Percentiles rank a stretch among this genome's conserved stretches.
phyloP scores from a whole-genome alignment of 495 filamentous ascomycete species.

The Lindgomyces ingoldianus region DNA sequence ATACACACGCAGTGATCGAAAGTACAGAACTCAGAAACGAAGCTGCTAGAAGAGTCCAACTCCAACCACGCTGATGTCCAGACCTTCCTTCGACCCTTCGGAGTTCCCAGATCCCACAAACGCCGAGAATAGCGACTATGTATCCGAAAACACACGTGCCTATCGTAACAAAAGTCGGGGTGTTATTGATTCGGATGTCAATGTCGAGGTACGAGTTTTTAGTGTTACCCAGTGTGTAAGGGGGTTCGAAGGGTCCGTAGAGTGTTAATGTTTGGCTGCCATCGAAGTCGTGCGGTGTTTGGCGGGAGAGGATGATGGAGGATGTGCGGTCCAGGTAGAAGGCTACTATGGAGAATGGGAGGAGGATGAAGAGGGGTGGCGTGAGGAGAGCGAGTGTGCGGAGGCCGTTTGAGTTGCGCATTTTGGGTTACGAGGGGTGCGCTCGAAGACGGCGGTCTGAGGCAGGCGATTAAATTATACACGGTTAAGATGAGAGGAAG shows the following conservation, averaged over 20 bases:
- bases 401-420: constrained; percentile 15
- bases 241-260: neutral
- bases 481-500: no score
- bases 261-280: neutral
- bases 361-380: constrained; percentile 17
- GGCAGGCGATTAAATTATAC: no score
- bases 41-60: constrained; percentile 2
- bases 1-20: constrained; percentile 9
- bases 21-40: neutral
- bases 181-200: neutral
- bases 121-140: neutral
- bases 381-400: constrained; percentile 15
- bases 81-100: constrained; percentile 13
- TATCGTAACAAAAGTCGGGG: constrained; percentile 5
- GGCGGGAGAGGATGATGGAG: constrained; percentile 1
- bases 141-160: constrained; percentile 1
- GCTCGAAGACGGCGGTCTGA: no score
- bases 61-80: constrained; percentile 10
- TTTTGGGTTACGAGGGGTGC: constrained; percentile 1
- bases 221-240: neutral
- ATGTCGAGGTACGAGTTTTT: constrained; percentile 3
- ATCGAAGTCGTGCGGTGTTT: neutral
- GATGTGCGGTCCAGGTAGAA: constrained; percentile 21
- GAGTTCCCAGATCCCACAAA: constrained; percentile 22
- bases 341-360: constrained; percentile 19